Conservation (phyloP, 129 eudicot species). For the Ambrosia artemisiifolia region DNA sequence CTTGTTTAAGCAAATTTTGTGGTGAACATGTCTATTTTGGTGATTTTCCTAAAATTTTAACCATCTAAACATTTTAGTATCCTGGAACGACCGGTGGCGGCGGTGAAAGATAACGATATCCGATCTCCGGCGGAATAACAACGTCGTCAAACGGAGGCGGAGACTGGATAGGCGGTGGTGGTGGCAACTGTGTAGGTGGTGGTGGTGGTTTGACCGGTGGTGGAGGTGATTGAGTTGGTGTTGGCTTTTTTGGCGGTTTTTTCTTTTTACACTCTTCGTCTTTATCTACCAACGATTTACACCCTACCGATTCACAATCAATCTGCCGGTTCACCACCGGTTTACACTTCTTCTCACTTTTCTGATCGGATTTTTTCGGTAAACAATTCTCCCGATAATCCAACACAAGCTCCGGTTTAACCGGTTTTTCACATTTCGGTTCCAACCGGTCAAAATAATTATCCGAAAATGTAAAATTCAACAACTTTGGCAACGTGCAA, state of each 20-base stretch:
- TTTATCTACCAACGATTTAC: constrained; percentile 2
- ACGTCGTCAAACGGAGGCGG: constrained; percentile 36
- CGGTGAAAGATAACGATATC: constrained; percentile 45
- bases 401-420: constrained; percentile 21
- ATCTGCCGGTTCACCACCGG: constrained; percentile 38
- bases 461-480: constrained; percentile 37
- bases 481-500: constrained; percentile 48
- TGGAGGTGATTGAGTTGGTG: background rate
- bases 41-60: background rate
- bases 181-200: constrained; percentile 13
- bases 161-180: constrained; percentile 20
- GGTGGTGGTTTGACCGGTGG: constrained; percentile 12
- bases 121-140: constrained; percentile 34
- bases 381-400: constrained; percentile 60
- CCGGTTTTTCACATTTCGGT: constrained; percentile 30
- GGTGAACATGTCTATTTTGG: no score
- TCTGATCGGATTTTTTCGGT: constrained; percentile 47
- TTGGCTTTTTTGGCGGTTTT: constrained; percentile 8
- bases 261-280: constrained; percentile 25
- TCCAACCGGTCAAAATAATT: constrained; percentile 48
- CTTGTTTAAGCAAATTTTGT: no score
- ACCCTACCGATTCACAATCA: constrained; percentile 33
- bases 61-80: constrained; percentile 24
- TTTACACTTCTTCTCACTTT: constrained; percentile 30
- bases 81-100: constrained; percentile 52